Evolutionary conservation across 2,329 filamentous ascomycete genomes (phyloP).

Genomic region (Pseudocercospora cruenta): DNA sequence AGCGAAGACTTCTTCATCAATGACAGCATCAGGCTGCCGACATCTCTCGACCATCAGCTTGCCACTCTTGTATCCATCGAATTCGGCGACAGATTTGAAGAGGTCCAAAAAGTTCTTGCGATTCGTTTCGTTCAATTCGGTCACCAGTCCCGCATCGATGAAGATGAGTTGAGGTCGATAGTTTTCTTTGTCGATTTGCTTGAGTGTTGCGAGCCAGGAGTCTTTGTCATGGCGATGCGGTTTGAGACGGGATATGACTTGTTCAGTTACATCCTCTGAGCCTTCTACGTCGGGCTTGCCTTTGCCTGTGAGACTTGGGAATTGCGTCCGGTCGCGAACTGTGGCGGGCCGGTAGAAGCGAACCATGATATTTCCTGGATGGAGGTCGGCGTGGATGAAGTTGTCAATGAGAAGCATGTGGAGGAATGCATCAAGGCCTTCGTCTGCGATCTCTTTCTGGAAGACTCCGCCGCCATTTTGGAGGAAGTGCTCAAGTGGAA

Average conservation of each 20-base stretch:
- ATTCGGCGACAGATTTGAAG: conserved; percentile 94
- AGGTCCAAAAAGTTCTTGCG: conserved; percentile 90
- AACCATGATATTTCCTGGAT: conserved; percentile 99
- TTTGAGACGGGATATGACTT: conserved; percentile 77
- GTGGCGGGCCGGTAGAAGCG: conserved; percentile 88
- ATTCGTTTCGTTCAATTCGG: conserved; percentile 85
- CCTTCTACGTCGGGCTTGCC: conserved; percentile 46
- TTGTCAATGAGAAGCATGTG: conserved; percentile 97
- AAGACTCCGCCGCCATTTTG: conserved; percentile 90
- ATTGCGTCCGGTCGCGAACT: conserved; percentile 58
- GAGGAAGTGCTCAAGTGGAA: conserved; percentile 86
- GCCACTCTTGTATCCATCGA: conserved; percentile 93
- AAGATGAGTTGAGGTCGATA: conserved; percentile 95
- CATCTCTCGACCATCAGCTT: conserved; percentile 96
- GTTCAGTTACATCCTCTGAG: conserved; percentile 78
- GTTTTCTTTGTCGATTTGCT: conserved; percentile 79
- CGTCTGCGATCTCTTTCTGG: conserved; percentile 90
- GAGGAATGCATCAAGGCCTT: conserved; percentile 92
- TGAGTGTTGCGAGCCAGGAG: conserved; percentile 73
- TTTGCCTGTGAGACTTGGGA: conserved; percentile 24
- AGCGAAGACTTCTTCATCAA: conserved; percentile 88
- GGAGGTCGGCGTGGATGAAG: conserved; percentile 93
- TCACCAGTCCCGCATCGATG: conserved; percentile 95
- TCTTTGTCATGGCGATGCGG: conserved; percentile 69
- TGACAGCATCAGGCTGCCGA: conserved; percentile 85